Evolutionary conservation across 805 yeast species (phyloP), one percentile per base, ranked within the genome.

Genomic region (Candida germanica): DNA sequence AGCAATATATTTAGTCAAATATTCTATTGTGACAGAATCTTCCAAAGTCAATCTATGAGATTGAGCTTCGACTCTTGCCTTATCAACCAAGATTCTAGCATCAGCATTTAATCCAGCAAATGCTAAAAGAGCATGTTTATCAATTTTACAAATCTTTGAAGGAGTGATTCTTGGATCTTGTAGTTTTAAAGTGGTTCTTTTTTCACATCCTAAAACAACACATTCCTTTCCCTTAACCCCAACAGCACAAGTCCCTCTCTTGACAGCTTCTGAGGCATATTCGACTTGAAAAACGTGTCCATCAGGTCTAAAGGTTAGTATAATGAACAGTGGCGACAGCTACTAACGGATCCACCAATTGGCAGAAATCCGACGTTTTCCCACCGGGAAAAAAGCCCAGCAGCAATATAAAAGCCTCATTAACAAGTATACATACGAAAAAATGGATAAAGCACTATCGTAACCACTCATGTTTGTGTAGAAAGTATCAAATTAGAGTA

Each of bases 21-120:
- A 93, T 56, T 93, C 98, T 39, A 93, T 75, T 12, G 87, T 71
- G 7, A 88, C 96, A 1, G 97, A 83, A 56, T 93, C 98, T 59
- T 91, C 98, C 54, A 91, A 74, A n/a, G 91, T 87, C 52, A 93
- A 75, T 59, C 84, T 77, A 64, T 89, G 95, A 11, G 95, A 84
- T 63, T 93, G 98, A 3, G 98, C 97, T 61, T 93, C 97, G 17
- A 91, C 83, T 54, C 98, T 78, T 9, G 98, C 98, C 65, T 83
- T 86, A 62, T 93, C 97, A 38, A 93, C 87, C 48, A 93, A 75
- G 38, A 93, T 80, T 59, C 98, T 77, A 12, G 98, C 96, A 61
- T 93, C 98, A n/a, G 98, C 98, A 61, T 89, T 91, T 59, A 93
- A 74, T 3, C 98, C 98, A 29, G 98, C 96, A 69, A 93, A 93